Evolutionary conservation across 495 filamentous ascomycete genomes (phyloP).

Genomic region (Aspergillus haitiensis): DNA sequence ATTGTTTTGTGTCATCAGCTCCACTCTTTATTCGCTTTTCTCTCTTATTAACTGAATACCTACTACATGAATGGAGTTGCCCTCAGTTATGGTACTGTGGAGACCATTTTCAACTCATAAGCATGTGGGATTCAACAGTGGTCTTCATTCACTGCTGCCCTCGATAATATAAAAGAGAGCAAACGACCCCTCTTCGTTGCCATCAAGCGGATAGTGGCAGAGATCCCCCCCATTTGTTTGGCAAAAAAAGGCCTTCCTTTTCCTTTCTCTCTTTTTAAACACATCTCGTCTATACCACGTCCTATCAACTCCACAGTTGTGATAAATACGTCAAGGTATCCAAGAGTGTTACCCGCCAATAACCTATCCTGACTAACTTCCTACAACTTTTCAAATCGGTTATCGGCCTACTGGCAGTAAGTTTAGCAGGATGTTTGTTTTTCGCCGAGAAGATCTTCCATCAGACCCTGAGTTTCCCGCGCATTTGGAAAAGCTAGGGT

Average conservation of each 20-base stretch:
- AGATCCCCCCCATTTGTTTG: not conserved
- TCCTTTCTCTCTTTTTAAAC: not conserved
- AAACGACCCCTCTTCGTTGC: not conserved
- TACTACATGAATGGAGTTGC: no score
- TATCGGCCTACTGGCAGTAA: conserved; percentile 7
- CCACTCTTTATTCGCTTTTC: not conserved
- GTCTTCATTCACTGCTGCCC: not conserved
- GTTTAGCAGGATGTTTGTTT: conserved; percentile 65
- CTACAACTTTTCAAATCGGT: not conserved
- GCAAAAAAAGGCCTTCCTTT: conserved; percentile 15
- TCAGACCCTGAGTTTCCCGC: conserved; percentile 63
- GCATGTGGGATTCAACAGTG: no score
- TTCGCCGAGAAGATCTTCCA: conserved; percentile 61
- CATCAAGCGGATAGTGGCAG: not conserved
- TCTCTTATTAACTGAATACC: no score
- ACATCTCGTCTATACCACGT: conserved; percentile 6
- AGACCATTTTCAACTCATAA: no score
- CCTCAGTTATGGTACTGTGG: no score
- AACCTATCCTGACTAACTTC: not conserved
- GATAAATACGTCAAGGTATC: no score
- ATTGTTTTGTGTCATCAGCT: no score
- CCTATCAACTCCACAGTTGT: no score
- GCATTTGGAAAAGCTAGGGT: conserved; percentile 70
- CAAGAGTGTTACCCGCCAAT: not conserved
- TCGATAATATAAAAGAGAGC: not conserved